Percentiles rank a stretch among this genome's conserved stretches.
These are phyloP conservation scores for Boletus subparvulus DNA, from an alignment of 768 basidiomycete genomes.

Conservation along the genomic window DNA sequence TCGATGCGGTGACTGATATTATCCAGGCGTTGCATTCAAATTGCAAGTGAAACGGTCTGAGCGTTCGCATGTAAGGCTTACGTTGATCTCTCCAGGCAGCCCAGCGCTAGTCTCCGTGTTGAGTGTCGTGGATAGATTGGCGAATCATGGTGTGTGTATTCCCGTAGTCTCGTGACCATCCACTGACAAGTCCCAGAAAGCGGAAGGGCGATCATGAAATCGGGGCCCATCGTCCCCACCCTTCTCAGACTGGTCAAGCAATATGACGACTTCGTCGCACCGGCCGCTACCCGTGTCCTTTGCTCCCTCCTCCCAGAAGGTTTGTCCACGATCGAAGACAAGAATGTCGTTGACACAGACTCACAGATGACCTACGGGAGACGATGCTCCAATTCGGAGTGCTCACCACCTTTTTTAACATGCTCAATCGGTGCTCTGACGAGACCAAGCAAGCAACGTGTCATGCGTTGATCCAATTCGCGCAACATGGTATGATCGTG, in stretches of 20 bases:
- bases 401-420: conserved; percentile 18
- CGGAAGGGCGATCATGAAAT: conserved; percentile 9
- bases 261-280: conserved; percentile 31
- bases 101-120: conserved; percentile 25
- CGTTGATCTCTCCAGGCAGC: conserved; percentile 6
- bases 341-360: not conserved
- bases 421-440: conserved; percentile 21
- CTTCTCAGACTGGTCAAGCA: conserved; percentile 21
- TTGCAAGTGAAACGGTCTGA: conserved; percentile 8
- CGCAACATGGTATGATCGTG: conserved; percentile 14
- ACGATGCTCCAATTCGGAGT: conserved; percentile 17
- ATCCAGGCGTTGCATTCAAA: conserved; percentile 13
- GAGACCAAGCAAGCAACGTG: conserved; percentile 18
- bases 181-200: not conserved
- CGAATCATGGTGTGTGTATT: conserved; percentile 12
- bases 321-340: not conserved
- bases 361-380: conserved; percentile 19
- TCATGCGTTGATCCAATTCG: conserved; percentile 15
- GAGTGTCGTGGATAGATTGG: conserved; percentile 19
- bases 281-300: conserved; percentile 26
- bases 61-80: not conserved
- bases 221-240: conserved; percentile 1
- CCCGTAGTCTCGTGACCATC: not conserved
- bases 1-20: conserved; percentile 19
- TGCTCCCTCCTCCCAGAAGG: conserved; percentile 26